A percentile compares a stretch with the other conserved stretches of the same genome.
phyloP scores from a whole-genome alignment of 768 basidiomycete genomes.

The Porphyrellus cyaneotinctus region DNA sequence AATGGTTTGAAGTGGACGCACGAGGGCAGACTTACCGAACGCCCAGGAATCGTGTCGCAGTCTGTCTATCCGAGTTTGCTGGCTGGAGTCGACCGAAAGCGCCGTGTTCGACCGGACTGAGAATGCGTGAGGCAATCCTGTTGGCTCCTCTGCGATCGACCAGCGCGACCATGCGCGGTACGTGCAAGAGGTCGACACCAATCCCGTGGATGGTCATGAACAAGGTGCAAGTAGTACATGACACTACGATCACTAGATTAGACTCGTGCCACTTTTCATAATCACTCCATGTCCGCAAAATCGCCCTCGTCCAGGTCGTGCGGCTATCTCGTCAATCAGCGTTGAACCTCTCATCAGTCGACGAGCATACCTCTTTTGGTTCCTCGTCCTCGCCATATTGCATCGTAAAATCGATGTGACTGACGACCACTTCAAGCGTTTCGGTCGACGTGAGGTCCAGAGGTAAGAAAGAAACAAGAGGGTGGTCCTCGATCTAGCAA shows the following conservation, averaged over 20 bases:
- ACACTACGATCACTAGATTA: background rate
- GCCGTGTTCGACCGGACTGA: slow-evolving; percentile 46
- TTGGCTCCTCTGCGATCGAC: slow-evolving; percentile 43
- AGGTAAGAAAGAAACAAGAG: slow-evolving; percentile 94
- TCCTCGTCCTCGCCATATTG: slow-evolving; percentile 99
- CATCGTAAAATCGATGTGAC: slow-evolving; percentile 97
- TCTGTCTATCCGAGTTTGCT: slow-evolving; percentile 8
- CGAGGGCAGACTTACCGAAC: slow-evolving; percentile 50
- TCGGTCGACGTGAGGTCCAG: slow-evolving; percentile 88
- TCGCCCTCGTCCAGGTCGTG: slow-evolving; percentile 93
- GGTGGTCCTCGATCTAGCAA: slow-evolving; percentile 92
- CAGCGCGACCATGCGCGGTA: slow-evolving; percentile 60
- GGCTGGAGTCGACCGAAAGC: slow-evolving; percentile 24
- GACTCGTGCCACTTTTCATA: background rate
- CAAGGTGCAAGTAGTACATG: background rate
- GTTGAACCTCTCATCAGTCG: background rate
- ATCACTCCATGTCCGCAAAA: slow-evolving; percentile 69
- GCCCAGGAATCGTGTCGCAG: slow-evolving; percentile 51
- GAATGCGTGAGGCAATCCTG: slow-evolving; percentile 57
- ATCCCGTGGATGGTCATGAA: slow-evolving; percentile 66
- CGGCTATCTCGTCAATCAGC: slow-evolving; percentile 47
- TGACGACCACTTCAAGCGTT: slow-evolving; percentile 84
- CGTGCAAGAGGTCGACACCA: slow-evolving; percentile 69
- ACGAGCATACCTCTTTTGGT: slow-evolving; percentile 72
- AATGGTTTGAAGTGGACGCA: background rate